Base-by-base conservation (phyloP, 192 early-diverging fungal species). In the Podila verticillata region DNA sequence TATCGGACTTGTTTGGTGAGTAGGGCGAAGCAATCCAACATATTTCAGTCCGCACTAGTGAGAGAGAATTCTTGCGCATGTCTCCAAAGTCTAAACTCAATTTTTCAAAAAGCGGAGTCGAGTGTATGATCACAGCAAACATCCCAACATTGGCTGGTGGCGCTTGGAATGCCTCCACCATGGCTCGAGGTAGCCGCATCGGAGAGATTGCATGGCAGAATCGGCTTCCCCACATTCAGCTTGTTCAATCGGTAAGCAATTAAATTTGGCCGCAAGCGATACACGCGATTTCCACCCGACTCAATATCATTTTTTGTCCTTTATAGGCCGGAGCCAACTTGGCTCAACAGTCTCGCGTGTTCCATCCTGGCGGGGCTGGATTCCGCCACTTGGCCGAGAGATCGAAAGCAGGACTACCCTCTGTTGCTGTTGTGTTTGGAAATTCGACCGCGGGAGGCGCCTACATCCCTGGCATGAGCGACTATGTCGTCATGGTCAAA, bases 401-500 rank as follows among this genome's bases (percentile, higher is more conserved):
- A 68, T 89, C 90, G 31, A 91, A 90, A 70, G 68, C 82, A 22
- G 85, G 83, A 30, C 71, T 91, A 17, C 90, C 90, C 12, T 87
- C 90, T 20, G 87, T 75, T 48, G 84, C 84, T 54, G 75, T 91
- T 12, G 90, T 91, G 20, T 90, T 91, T 81, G 90, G 90, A 59
- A 89, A 84, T 36, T 86, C 88, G 24, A 91, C 90, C 8, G 90
- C 90, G 6, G 90, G 90, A 34, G 90, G 90, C 31, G 90, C 90
- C 9, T 91, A 91, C 57, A 82, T 85, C 15, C 89, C 89, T 29
- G 86, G 83, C 34, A 87, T 91, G 88, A 89, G 84, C 48, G 90
- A 91, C 73, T 91, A 89, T 79, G 81, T 89, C 26, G 87, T 91
- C 36, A 90, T 91, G 89, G 89, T 91, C 58, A 89, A 91, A 67